Percentiles rank a stretch among this genome's conserved stretches.
phyloP scores from a whole-genome alignment of 306 rosid species.

The Quercus robur region DNA sequence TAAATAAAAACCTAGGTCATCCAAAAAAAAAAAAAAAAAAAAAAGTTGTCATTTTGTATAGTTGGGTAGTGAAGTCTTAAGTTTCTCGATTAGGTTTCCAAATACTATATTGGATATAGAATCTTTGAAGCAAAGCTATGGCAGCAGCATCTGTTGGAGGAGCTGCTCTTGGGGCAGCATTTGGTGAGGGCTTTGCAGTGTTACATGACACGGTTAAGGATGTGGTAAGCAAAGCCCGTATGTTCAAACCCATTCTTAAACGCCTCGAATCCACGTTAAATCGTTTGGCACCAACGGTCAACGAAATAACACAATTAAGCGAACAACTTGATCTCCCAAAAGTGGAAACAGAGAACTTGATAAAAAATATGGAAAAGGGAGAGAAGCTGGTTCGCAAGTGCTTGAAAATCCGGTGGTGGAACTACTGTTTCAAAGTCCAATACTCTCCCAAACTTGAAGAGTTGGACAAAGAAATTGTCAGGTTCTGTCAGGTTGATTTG shows the following conservation, averaged over 20 bases:
- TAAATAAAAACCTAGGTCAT: no score
- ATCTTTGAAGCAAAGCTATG: neutral
- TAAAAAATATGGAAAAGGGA: neutral
- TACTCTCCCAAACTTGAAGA: constrained; percentile 7
- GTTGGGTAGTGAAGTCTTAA: neutral
- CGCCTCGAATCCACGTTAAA: neutral
- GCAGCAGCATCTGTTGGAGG: neutral
- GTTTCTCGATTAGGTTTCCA: neutral
- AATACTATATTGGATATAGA: no score
- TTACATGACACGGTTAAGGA: neutral
- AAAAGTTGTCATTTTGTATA: no score
- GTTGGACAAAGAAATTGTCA: neutral
- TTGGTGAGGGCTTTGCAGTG: neutral
- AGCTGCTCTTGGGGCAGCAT: neutral
- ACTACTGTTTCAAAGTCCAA: neutral
- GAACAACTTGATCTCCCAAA: neutral
- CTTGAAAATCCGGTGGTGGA: neutral
- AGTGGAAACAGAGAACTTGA: neutral
- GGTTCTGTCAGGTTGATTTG: neutral
- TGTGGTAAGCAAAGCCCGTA: neutral
- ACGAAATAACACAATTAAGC: constrained; percentile 2
- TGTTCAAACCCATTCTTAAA: constrained; percentile 1
- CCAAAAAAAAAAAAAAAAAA: no score
- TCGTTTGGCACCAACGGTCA: neutral
- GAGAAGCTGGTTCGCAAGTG: neutral